Base-by-base conservation (phyloP, 108 stramenopile species). In the Pseudonitzschia pungens region DNA sequence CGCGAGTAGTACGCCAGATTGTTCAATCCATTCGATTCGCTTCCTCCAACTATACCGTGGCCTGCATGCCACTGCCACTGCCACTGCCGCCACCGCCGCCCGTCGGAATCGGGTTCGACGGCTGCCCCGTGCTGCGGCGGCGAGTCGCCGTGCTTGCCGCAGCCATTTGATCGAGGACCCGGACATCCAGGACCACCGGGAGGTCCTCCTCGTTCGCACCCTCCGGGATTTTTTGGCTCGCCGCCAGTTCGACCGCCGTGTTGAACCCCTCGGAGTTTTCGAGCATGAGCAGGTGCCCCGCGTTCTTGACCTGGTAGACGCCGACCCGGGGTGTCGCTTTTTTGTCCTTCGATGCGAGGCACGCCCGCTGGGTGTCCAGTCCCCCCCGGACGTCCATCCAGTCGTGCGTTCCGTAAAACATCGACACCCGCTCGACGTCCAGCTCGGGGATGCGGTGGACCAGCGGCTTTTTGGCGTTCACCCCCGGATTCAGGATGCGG, bases 311-410 rank as follows among this genome's bases (percentile, higher is more conserved):
- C 36, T 69, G 68, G 59, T 83, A 82, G 1, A 92, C 89, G 24
- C 79, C 66, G 20, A 91, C 73, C 12, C 74, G 75, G 3, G 82
- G 82, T 11, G 45, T 1, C 45, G n/a, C n/a, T n/a, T n/a, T n/a
- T 48, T 18, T 62, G 33, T 10, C 32, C 36, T 40, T 62, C 11
- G 21, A 8, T 26, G 40, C 57, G 24, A 41, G n/a, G 45, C 86
- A 83, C 20, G 66, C 29, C 33, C 70, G 63, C 75, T 89, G 80
- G 8, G 77, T 77, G 33, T 88, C 68, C 50, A 92, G 26, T 0
- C 90, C 94, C 54, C 85, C 91, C 2, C 56, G 51, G 20, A 77
- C 67, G 64, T 92, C 92, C 95, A 96, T 96, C 92, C 92, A 94
- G 76, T 96, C 95, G 27, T 74, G 55, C 26, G 81, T 78, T 12